A percentile compares a stretch with the other conserved stretches of the same genome.
phyloP scores from a whole-genome alignment of 1,139 yeast genomes.

The Hyphopichia buzzinii region DNA sequence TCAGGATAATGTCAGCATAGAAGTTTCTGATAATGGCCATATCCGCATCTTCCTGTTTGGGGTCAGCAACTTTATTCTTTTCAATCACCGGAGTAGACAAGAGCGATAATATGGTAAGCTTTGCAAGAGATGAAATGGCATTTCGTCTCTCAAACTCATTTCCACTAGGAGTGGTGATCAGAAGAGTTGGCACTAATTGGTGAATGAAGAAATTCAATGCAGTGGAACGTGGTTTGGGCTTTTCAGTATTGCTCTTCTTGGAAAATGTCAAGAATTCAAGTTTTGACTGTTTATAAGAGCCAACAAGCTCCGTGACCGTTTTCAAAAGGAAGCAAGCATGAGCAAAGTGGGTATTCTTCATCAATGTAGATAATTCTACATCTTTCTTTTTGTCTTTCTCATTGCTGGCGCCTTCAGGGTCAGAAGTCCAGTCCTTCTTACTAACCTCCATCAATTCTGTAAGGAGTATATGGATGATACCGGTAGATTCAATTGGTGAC shows the following conservation, averaged over 20 bases:
- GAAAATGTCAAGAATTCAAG: slow-evolving; percentile 79
- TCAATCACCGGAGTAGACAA: slow-evolving; percentile 51
- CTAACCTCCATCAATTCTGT: slow-evolving; percentile 61
- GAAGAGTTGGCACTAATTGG: slow-evolving; percentile 63
- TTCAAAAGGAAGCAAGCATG: slow-evolving; percentile 70
- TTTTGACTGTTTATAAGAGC: slow-evolving; percentile 79
- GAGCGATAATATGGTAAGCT: slow-evolving; percentile 56
- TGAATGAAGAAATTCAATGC: slow-evolving; percentile 76
- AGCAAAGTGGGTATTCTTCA: slow-evolving; percentile 48
- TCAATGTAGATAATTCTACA: slow-evolving; percentile 1
- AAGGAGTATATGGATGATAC: slow-evolving; percentile 60
- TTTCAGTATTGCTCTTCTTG: slow-evolving; percentile 32
- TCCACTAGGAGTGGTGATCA: slow-evolving; percentile 30
- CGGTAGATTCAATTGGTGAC: slow-evolving; percentile 39
- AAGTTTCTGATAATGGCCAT: slow-evolving; percentile 72
- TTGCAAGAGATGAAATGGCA: slow-evolving; percentile 51
- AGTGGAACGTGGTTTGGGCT: slow-evolving; percentile 62
- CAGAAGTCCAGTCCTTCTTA: slow-evolving; percentile 49
- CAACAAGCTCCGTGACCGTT: slow-evolving; percentile 65
- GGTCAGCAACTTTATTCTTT: slow-evolving; percentile 39
- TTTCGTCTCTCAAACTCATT: slow-evolving; percentile 37
- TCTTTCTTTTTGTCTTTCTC: slow-evolving; percentile 13
- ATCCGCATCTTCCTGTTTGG: slow-evolving; percentile 60
- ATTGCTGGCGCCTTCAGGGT: slow-evolving; percentile 18
- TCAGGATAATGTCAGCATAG: slow-evolving; percentile 67